Base-by-base conservation (phyloP, 2,329 filamentous ascomycete species). In the Coccinonectria pachysandricola region DNA sequence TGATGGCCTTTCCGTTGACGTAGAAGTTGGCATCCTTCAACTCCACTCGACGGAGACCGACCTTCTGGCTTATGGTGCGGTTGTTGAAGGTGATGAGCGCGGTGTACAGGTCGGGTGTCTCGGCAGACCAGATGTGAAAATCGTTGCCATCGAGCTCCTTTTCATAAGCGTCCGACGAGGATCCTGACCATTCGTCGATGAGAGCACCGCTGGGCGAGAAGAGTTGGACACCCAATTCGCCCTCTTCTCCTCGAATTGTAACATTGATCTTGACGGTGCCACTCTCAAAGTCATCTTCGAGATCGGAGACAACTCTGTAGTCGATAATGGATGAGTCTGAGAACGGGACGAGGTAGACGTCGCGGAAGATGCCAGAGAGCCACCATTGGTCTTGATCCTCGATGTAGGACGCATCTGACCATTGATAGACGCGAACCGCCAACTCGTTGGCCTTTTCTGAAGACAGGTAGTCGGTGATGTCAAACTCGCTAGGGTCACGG, bases 331-430 rank as follows among this genome's bases (percentile, higher is more conserved):
- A 48, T 5, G 57, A 45, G 12, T 52, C 49, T 0, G 71, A 68
- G 31, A 79, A 71, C 0, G 64, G 63, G 7, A 79, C 48, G 5
- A 82, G 54, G 26, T 69, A 62, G 0, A 81, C 75, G 42, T 81
- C 75, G 12, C 77, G 63, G 43, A 79, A 82, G 19, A 80, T 81
- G 5, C 68, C 60, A 12, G 68, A 74, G 5, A 79, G 52, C 68
- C 73, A 75, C 75, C 75, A 80, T 43, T 79, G 73, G 45, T 80
- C 74, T 40, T 75, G 73, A 28, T 80, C 75, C 46, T 82, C 77
- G 17, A 81, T 75, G 39, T 81, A 81, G 0, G 69, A 70, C 2
- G 71, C 77, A 37, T 80, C 75, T 8, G 65, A 79, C 60, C 71
- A 79, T 43, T 81, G 75, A 36, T 82, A 82, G 0, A 82, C 78